Evolutionary conservation across 495 filamentous ascomycete genomes (phyloP).

Genomic region (Aspergillus diversus): DNA sequence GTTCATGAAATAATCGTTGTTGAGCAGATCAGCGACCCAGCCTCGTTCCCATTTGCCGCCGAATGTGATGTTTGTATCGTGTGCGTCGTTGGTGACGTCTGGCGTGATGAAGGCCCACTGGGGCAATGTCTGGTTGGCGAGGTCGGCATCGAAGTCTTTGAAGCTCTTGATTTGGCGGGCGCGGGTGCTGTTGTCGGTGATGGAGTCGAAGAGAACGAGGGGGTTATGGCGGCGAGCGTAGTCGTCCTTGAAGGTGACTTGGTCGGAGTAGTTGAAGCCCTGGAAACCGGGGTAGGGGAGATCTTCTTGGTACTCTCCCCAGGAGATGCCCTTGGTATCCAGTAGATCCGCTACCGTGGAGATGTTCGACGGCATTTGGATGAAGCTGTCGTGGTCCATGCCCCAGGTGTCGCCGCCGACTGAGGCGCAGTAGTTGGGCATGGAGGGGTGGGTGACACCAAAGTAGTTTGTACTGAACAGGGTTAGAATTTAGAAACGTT

Average conservation of each 20-base stretch:
- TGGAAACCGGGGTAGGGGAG: conserved; percentile 69
- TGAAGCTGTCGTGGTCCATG: conserved; percentile 68
- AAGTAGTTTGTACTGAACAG: conserved; percentile 55
- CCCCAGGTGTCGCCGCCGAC: conserved; percentile 69
- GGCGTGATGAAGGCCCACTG: conserved; percentile 78
- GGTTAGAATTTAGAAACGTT: no score
- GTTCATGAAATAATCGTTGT: conserved; percentile 66
- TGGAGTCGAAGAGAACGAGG: conserved; percentile 60
- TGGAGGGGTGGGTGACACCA: conserved; percentile 65
- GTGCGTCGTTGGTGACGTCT: conserved; percentile 74
- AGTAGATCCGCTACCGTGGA: conserved; percentile 72
- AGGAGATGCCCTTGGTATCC: conserved; percentile 66
- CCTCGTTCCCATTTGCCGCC: conserved; percentile 59
- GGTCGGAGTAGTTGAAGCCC: conserved; percentile 55
- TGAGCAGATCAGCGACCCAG: conserved; percentile 64
- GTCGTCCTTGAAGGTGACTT: conserved; percentile 46
- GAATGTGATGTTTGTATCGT: conserved; percentile 67
- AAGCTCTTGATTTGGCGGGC: conserved; percentile 68
- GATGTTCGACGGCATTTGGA: conserved; percentile 57
- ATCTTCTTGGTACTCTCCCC: conserved; percentile 72
- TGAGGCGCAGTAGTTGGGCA: conserved; percentile 70
- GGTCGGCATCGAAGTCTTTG: conserved; percentile 61
- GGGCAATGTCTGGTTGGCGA: conserved; percentile 58
- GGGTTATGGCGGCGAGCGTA: conserved; percentile 82
- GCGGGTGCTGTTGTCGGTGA: conserved; percentile 55